Evolutionary conservation across 805 yeast species (phyloP), one percentile per base, ranked within the genome.

Genomic region (Candida takata): DNA sequence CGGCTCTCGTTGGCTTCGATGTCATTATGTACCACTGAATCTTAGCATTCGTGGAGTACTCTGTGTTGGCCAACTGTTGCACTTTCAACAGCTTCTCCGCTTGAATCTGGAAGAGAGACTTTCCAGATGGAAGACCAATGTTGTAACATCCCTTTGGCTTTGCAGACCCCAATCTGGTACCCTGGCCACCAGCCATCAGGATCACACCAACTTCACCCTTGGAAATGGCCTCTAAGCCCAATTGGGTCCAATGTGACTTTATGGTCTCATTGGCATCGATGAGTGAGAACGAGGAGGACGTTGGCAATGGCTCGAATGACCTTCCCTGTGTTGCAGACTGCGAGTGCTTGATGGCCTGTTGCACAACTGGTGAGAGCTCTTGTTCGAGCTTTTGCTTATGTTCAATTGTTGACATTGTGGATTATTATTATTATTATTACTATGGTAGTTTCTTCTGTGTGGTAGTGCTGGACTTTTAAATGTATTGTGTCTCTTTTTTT

Each of bases 151-250:
- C 99, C 60, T 92, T 92, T 25, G 99, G 99, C 18, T 66, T 75
- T 4, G 77, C 64, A 1, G 95, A 86, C 1, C 98, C 98, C 36
- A 92, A 67, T 43, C 99, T 71, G 7, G 97, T 84, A 23, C 99
- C 99, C 60, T 92, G 98, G 33, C 99, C 99, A 38, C 99, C 99
- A 10, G 99, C 97, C 84, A 92, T 81, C 35, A 92, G 67, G 29
- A 92, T 68, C 5, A 92, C 90, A 24, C 86, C 98, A 17, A 90
- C 97, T 51, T 82, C 74, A 44, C 80, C 80, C 11, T 65, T 58
- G 13, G 73, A 58, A 36, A 92, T 79, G 21, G 90, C 83, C 18
- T 74, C 64, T 13, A 79, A 58, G 11, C 98, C 99, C 12, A 62
- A 28, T 3, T 42, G 41, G 12, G 27, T 30, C 58, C 58, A 54